Base-by-base conservation (phyloP, 176 grass and related monocot species). In the Olyra latifolia region DNA sequence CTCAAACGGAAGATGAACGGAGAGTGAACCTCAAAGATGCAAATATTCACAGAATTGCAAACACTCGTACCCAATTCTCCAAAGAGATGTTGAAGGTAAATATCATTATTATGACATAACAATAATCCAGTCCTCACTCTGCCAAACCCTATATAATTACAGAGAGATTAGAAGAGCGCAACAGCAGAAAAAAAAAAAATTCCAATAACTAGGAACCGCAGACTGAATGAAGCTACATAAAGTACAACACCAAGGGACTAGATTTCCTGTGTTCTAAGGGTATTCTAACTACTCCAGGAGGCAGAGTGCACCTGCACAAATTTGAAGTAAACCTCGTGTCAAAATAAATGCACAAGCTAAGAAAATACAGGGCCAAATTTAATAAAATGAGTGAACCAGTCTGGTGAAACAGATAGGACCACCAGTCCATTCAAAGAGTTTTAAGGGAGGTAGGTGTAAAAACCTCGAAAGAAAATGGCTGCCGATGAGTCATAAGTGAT, bases 101-200 rank as follows among this genome's bases (percentile, higher is more conserved):
- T 57, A 53, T 41, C 71, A 75, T 71, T 84, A 81, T 76, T 84
- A 32, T 47, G 62, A 85, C 71, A 7, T 9, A 47, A 81, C 15
- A 75, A 66, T 40, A 52, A 49, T 64, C 25, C 71, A 71, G 55
- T 60, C 60, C 15, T 56, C 54, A 61, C 52, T 84, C 44, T 76
- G 27, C 23, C 58, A 48, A 60, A 76, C 22, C 54, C 56, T 89
- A 70, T 64, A 46, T 89, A 85, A 84, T 85, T 89, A 89, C 87
- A 85, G 48, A 62, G 48, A 70, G 76, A 76, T 63, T 27, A 81
- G 71, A 71, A 29, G 54, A 19, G 28, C 65, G 40, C 15, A 76
- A 23, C 72, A 66, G 20, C 27, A 56, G 8, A 10, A 35, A 45
- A 62, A 80, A 49, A 7, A 81, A 84, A 9, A 79, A n/a, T n/a